Base-by-base conservation (phyloP, 345 rosid genomes). In the Chamaenerion angustifolium region DNA sequence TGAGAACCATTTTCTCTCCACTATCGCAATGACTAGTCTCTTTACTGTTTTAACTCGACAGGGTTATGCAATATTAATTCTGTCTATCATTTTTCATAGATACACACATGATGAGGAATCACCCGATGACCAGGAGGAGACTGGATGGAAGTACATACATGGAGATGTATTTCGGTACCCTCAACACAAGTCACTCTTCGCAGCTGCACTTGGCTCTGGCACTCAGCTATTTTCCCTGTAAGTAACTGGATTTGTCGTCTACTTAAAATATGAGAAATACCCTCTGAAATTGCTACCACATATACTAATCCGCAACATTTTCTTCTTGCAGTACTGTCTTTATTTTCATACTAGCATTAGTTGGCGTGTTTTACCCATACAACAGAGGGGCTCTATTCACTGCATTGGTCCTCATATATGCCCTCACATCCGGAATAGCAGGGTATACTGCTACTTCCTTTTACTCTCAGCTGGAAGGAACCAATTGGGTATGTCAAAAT, bases 61-160 rank as follows among this genome's bases (percentile, higher is more conserved):
- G 27, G 45, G 35, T 16, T 0, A 2, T 47, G n/a, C 16, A 18
- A 15, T 40, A 10, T 42, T 53, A 17, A 25, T 42, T 42, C 21
- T 23, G 16, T 54, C 6, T 54, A 19, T 54, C 45, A 42, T 11
- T 43, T 12, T 27, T 17, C 12, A 64, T 43, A 71, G 75, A 59
- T 71, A 71, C 61, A 63, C 79, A 11, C 75, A 74, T 55, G 79
- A 74, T 37, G 79, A 70, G 66, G 79, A 74, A 48, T 40, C 72
- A 1, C 66, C 70, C 52, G 79, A 70, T 45, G 79, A 74, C 40
- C 68, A 70, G 48, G 79, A 74, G 44, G 78, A 73, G 67, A 69
- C 75, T 46, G 78, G 78, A 17, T 73, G 78, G 78, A 73, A 73
- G 45, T 69, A 73, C 69, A 66, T 73, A 43, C 75, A 73, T 12